A percentile compares a stretch with the other conserved stretches of the same genome.
phyloP scores from a whole-genome alignment of 208 protist genomes.

The Jaenimonas drosophilae region DNA sequence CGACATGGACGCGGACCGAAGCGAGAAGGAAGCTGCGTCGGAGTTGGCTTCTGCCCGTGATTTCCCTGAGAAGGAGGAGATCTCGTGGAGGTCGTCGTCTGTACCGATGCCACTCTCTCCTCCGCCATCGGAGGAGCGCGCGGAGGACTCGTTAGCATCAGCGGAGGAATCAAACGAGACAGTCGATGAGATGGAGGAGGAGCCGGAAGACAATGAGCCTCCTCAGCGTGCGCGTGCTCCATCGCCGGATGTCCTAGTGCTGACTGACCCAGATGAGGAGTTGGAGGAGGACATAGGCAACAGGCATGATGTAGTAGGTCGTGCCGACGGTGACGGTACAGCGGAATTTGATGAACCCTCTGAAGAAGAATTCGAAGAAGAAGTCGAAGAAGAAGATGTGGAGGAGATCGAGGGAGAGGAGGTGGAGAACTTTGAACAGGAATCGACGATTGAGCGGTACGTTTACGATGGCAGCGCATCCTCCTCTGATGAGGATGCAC shows the following conservation, averaged over 20 bases:
- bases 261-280: not conserved
- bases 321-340: conserved; percentile 3
- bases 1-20: too few relatives aligned
- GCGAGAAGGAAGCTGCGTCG: too few relatives aligned
- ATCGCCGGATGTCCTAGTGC: too few relatives aligned
- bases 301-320: too few relatives aligned
- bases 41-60: too few relatives aligned
- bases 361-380: conserved; percentile 5
- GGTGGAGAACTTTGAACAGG: not conserved
- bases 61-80: too few relatives aligned
- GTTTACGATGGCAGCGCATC: not conserved
- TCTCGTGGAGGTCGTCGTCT: too few relatives aligned
- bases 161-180: not conserved
- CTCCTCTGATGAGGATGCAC: too few relatives aligned
- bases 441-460: not conserved
- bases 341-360: not conserved
- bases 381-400: not conserved
- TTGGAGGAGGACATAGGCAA: not conserved
- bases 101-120: not conserved
- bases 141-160: not conserved
- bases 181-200: not conserved
- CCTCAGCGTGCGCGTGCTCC: not conserved
- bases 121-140: not conserved
- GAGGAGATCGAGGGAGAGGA: conserved; percentile 1
- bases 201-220: not conserved